Evolutionary conservation across 306 rosid genomes (phyloP), one percentile per base, ranked within the genome.

Genomic region (Vicia faba): DNA sequence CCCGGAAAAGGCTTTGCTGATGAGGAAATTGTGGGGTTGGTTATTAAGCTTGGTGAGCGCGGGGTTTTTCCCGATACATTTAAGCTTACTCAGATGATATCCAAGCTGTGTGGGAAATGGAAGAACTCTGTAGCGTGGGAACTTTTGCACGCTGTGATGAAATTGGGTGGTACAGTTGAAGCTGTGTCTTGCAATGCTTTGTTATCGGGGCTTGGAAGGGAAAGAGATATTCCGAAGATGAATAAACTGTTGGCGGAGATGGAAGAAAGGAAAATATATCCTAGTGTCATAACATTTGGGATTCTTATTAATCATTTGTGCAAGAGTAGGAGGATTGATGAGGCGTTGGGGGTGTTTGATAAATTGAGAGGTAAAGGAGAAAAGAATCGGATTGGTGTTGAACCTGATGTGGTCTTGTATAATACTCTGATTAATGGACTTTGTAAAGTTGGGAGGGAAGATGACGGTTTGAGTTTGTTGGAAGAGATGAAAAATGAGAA

Each of bases 381-480:
- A 54, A 54, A 57, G 25, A 66, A 67, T 18, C 14, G 59, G 69
- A 11, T 79, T 57, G 58, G 28, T 20, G 79, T 81, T 67, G 79
- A 71, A 59, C 89, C 92, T 11, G 95, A 92, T 78, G 89, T 71
- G 75, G 39, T 80, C 58, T 76, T 70, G 61, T 89, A 76, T 72
- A 89, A 89, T 59, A 84, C 92, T 28, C 54, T 89, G 83, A 86
- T 92, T 66, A 87, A 87, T 63, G 96, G 95, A 41, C 95, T 89
- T 14, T 89, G 92, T 77, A 89, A 87, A 78, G 95, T 84, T 46
- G 96, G 96, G 55, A 85, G 88, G 83, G 95, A 81, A 35, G 96
- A 92, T 64, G 91, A 92, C 49, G 87, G 91, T 28, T 49, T 83
- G 78, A 68, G 33, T 26, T 68, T 92, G 84, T 77, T 89, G 84